These are phyloP conservation scores for Lactifluus subvellereus DNA, from an alignment of 768 basidiomycete species.

Conservation along the genomic window DNA sequence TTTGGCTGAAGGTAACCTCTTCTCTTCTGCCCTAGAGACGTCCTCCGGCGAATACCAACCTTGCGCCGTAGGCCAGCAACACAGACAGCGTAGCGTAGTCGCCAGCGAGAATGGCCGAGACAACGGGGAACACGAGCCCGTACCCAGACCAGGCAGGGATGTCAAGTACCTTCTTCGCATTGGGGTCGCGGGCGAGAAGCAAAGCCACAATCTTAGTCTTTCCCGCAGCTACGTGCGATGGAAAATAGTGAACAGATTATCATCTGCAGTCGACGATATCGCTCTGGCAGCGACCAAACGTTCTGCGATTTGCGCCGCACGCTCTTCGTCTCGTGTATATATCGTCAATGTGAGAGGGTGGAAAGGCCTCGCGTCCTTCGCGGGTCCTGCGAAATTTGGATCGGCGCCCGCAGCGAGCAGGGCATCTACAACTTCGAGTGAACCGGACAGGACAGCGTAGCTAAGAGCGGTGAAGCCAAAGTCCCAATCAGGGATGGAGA, in stretches of 20 bases:
- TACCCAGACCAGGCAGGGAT: conserved; percentile 23
- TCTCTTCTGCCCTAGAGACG: conserved; percentile 25
- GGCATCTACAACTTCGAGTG: conserved; percentile 39
- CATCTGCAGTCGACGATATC: conserved; percentile 30
- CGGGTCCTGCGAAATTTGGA: conserved; percentile 33
- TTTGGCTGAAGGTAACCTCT: conserved; percentile 1
- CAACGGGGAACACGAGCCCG: conserved; percentile 27
- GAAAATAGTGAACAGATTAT: conserved; percentile 29
- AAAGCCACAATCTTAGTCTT: conserved; percentile 28
- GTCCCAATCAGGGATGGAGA: conserved; percentile 55
- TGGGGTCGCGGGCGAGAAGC: conserved; percentile 30
- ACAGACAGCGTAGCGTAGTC: conserved; percentile 29
- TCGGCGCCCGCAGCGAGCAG: conserved; percentile 47
- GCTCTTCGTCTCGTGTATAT: conserved; percentile 25
- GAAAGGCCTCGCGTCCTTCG: conserved; percentile 21
- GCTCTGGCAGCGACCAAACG: conserved; percentile 30
- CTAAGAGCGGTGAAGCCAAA: conserved; percentile 46
- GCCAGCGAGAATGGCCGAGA: conserved; percentile 27
- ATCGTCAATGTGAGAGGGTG: conserved; percentile 31
- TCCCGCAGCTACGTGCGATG: conserved; percentile 27
- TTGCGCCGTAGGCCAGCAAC: conserved; percentile 31
- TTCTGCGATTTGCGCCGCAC: conserved; percentile 27
- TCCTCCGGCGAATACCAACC: conserved; percentile 28
- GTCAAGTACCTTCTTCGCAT: conserved; percentile 30
- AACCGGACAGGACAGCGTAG: conserved; percentile 46